Base-by-base conservation (phyloP, 2,329 filamentous ascomycete genomes). In the Dactylellina haptotyla region DNA sequence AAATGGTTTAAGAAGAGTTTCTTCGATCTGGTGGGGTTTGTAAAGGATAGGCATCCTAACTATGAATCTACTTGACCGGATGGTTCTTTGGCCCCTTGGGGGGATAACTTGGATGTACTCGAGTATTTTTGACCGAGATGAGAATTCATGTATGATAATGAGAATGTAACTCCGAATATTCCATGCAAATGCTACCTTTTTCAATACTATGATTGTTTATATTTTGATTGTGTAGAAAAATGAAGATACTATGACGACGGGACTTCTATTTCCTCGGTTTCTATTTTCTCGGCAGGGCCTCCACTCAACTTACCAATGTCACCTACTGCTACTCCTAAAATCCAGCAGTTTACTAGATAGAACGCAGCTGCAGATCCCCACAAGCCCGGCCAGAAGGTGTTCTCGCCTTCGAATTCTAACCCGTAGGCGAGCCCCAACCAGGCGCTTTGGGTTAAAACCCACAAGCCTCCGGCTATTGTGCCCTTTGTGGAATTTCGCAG, bases 371-470 rank as follows among this genome's bases (percentile, higher is more conserved):
- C 90, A 0, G 92, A 85, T 0, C 86, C 75, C 87, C 92, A 98
- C 0, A 99, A 83, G 0, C 93, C 93, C 0, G 93, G 93, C 8
- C 92, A 85, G 79, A 97, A 99, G 0, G 90, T 93, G 75, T 92
- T 94, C 20, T 84, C 78, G 0, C 94, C 95, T 1, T 96, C 81
- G 75, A 94, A 94, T 80, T 95, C 91, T 1, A 95, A 86, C 70
- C 85, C 83, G 79, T 87, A 96, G 1, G 85, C 92, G 80, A 91
- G 89, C 77, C 89, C 90, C 70, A 92, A 83, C 91, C 91, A 94
- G 1, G 87, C 81, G 0, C 83, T 90, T 82, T 98, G 94, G 0
- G 87, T 87, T 1, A 84, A 78, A 0, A 96, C 82, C 95, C 95
- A 99, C 3, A 93, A 81, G 0, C 82, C 77, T 4, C 91, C 83